These are phyloP conservation scores for Phytopythium aichiense DNA, from an alignment of 352 stramenopile genomes.

Conservation along the genomic window DNA sequence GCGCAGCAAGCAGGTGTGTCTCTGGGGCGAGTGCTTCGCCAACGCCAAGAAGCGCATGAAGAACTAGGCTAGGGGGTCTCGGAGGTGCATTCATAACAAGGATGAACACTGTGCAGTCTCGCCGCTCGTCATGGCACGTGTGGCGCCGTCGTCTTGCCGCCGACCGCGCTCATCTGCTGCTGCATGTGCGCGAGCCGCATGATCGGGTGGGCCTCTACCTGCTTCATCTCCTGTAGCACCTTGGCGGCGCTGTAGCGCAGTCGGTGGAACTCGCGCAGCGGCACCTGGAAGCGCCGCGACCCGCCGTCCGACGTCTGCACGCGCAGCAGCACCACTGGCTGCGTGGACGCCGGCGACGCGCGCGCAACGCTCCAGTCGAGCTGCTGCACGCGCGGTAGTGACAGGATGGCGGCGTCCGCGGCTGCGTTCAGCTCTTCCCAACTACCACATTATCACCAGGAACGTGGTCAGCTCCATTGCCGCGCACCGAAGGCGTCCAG, in stretches of 20 bases:
- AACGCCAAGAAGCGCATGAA: slow-evolving; percentile 85
- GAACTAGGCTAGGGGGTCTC: slow-evolving; percentile 32
- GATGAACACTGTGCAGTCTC: not conserved
- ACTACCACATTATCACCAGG: not conserved
- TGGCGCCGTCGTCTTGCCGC: not conserved
- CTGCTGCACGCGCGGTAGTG: slow-evolving; percentile 30
- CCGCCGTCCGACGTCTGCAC: slow-evolving; percentile 45
- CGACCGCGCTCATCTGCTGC: slow-evolving; percentile 10
- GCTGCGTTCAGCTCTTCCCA: slow-evolving; percentile 25
- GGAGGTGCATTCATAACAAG: not conserved
- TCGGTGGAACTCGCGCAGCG: slow-evolving; percentile 65
- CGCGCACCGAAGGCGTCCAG: not conserved
- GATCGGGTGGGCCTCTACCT: slow-evolving; percentile 70
- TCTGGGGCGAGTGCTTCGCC: slow-evolving; percentile 85
- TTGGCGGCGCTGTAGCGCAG: slow-evolving; percentile 72
- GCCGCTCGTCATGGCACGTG: not conserved
- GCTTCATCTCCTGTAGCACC: slow-evolving; percentile 73
- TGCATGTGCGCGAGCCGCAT: slow-evolving; percentile 62
- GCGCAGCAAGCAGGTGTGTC: slow-evolving; percentile 72
- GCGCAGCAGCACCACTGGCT: slow-evolving; percentile 35
- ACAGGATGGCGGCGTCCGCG: slow-evolving; percentile 10
- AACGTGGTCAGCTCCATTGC: not conserved
- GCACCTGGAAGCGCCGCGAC: slow-evolving; percentile 40
- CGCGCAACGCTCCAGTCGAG: slow-evolving; percentile 29
- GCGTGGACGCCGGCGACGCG: not conserved